Base-by-base conservation (phyloP, 1,284 basidiomycete species). In the Ganoderma boninense region DNA sequence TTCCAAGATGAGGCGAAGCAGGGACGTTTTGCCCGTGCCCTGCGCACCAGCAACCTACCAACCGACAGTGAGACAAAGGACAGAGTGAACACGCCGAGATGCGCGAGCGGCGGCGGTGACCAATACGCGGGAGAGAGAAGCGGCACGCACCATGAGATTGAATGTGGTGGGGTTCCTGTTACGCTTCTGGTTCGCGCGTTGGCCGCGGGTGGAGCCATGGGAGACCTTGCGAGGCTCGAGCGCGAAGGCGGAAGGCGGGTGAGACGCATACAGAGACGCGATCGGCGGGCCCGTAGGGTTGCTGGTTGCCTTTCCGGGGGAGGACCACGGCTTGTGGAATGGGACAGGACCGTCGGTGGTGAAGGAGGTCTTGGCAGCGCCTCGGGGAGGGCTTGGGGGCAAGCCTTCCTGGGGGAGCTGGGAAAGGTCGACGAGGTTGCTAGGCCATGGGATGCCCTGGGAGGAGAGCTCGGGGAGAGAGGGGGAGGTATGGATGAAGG, bases 371-470 rank as follows among this genome's bases (percentile, higher is more conserved):
- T 87, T 90, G 71, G 85, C 83, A 82, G 90, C 89, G 87, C 90
- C 90, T 86, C 88, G 85, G 70, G 83, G 81, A 74, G 10, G 49
- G 49, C 49, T 26, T 11, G 49, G 49, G 26, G 81, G 81, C 65
- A 74, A 69, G 61, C 82, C 75, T 7, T 82, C 79, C 75, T 88
- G 82, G 65, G 87, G 86, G 69, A 93, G 86, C 69, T 88, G 87
- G 29, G 86, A 83, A 69, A 91, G 83, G 77, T 95, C 91, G 62
- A 95, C 90, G 52, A 95, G 87, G 79, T 90, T 86, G 81, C 91
- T 90, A 35, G 93, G 93, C 93, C 93, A 95, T 69, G 91, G 89
- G 62, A 94, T 91, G 44, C 89, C 91, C 75, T 90, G 89, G 56
- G 90, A 85, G 59, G 84, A 85, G 75, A 95, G 87, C 77, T 92